A percentile compares a stretch with the other conserved stretches of the same genome.
phyloP scores from a whole-genome alignment of 2,329 filamentous ascomycete species.

The Nannizzia gypsea region DNA sequence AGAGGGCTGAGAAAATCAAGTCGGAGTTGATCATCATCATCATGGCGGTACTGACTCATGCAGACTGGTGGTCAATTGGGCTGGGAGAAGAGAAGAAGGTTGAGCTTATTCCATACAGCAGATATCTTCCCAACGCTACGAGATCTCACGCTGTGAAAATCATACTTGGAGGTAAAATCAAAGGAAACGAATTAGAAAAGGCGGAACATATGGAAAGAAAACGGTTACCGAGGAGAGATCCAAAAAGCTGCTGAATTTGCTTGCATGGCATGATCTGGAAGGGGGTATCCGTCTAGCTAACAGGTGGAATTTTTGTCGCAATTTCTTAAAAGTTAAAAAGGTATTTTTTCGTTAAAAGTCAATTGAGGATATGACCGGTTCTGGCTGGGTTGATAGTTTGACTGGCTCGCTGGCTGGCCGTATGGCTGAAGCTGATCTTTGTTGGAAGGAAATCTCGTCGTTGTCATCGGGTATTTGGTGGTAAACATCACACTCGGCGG shows the following conservation, averaged over 20 bases:
- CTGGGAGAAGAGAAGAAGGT: background rate
- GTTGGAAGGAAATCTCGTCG: background rate
- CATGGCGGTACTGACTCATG: background rate
- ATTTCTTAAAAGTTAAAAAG: background rate
- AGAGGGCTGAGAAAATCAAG: background rate
- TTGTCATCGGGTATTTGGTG: background rate
- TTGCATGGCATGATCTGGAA: background rate
- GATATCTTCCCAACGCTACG: background rate
- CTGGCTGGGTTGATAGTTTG: background rate
- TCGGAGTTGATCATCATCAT: background rate
- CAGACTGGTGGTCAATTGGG: background rate
- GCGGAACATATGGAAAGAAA: background rate
- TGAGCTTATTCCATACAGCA: background rate
- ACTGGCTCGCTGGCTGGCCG: too few relatives aligned
- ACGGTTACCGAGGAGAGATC: constrained; percentile 1
- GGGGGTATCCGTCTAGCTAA: constrained; percentile 3
- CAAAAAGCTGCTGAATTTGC: constrained; percentile 2
- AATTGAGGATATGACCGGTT: background rate
- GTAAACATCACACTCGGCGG: background rate
- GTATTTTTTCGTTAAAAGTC: background rate
- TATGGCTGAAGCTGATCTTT: background rate
- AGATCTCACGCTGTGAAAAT: background rate
- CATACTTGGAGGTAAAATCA: background rate
- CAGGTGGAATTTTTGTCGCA: background rate
- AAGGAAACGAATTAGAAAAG: background rate